Percentiles rank a stretch among this genome's conserved stretches.
These are phyloP conservation scores for Populus alba DNA, from an alignment of 345 rosid species.

Conservation along the genomic window DNA sequence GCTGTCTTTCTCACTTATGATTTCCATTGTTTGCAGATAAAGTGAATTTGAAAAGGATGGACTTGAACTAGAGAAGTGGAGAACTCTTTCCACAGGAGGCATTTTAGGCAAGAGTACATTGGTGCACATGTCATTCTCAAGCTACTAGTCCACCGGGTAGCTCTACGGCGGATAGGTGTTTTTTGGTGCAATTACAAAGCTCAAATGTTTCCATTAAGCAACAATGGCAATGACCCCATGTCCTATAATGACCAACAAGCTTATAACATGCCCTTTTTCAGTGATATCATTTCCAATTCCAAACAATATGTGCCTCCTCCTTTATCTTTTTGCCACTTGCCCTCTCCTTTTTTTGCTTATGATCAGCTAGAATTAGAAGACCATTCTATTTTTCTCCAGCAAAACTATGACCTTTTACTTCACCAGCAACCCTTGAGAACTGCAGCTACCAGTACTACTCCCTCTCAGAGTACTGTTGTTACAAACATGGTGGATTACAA, in stretches of 20 bases:
- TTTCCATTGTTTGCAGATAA: neutral
- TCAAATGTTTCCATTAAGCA: conserved; percentile 43
- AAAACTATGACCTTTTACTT: conserved; percentile 27
- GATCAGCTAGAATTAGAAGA: conserved; percentile 21
- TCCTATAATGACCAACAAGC: conserved; percentile 35
- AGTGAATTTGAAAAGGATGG: conserved; percentile 17
- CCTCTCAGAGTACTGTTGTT: neutral
- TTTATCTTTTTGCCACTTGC: conserved; percentile 36
- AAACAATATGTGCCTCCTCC: conserved; percentile 38
- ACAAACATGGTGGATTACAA: conserved; percentile 28
- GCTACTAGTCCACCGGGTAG: neutral
- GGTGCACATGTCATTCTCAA: conserved; percentile 24
- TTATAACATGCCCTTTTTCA: conserved; percentile 27
- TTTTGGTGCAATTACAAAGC: conserved; percentile 19
- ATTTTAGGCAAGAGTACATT: neutral
- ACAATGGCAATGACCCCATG: conserved; percentile 32
- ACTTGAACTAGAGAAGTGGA: neutral
- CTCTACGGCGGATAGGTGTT: neutral
- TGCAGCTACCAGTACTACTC: neutral
- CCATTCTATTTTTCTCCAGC: conserved; percentile 22
- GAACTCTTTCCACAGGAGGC: neutral
- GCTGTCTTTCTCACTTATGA: conserved; percentile 4
- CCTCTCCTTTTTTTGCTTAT: conserved; percentile 47
- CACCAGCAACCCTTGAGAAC: conserved; percentile 24
- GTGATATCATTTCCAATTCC: conserved; percentile 28